Percentiles rank a stretch among this genome's conserved stretches.
Evolutionary conservation across 345 rosid species (phyloP).

Genomic region (Citrus australasica): DNA sequence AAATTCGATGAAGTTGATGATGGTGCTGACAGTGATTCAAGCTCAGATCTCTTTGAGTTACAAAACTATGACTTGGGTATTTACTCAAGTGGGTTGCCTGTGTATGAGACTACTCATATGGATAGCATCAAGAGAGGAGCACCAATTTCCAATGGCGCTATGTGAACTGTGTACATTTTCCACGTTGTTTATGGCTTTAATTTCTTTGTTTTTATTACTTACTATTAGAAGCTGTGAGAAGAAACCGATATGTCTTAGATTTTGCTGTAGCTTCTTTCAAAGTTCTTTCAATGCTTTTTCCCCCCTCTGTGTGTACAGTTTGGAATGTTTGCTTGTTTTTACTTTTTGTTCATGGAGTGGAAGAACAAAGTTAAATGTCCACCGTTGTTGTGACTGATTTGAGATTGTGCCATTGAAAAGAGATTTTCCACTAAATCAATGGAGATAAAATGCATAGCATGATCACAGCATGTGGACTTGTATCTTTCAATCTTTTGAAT

Average conservation of each 20-base stretch:
- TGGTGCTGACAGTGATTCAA: conserved; percentile 86
- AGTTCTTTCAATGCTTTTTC: not conserved
- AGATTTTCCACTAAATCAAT: conserved; percentile 17
- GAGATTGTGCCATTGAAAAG: conserved; percentile 15
- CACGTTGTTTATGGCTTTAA: not conserved
- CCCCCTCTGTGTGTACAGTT: conserved; percentile 20
- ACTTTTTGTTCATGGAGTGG: conserved; percentile 11
- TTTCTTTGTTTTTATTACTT: conserved; percentile 9
- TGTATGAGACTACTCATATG: conserved; percentile 81
- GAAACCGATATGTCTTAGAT: conserved; percentile 14
- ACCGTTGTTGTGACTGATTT: conserved; percentile 1
- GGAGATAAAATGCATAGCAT: not conserved
- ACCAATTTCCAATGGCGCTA: conserved; percentile 48
- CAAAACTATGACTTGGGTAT: conserved; percentile 68
- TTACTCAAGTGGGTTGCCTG: conserved; percentile 72
- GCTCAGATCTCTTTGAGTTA: conserved; percentile 93
- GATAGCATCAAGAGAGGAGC: conserved; percentile 66
- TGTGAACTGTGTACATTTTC: conserved; percentile 19
- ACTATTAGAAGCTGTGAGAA: not conserved
- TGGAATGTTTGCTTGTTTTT: conserved; percentile 30
- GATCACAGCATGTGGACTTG: not conserved
- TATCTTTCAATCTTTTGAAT: not conserved
- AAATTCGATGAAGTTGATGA: conserved; percentile 43
- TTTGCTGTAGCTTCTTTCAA: conserved; percentile 10
- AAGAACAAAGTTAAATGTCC: not conserved